Evolutionary conservation across 2,329 filamentous ascomycete genomes (phyloP), one percentile per base, ranked within the genome.

Genomic region (Venturia aucupariae): DNA sequence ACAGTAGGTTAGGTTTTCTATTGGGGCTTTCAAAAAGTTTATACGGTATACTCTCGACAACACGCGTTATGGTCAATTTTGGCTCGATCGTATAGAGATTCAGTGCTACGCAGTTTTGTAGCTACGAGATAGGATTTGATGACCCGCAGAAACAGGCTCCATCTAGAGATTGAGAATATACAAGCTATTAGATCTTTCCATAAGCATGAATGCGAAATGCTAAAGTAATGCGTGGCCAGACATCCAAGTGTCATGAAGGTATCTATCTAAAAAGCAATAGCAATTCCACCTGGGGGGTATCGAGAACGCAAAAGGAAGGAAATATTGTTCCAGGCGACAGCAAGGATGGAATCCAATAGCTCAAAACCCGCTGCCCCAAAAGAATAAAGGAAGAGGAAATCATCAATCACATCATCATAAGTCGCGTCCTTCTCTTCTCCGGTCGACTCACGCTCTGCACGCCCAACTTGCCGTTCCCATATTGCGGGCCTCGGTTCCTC

Each of bases 401-500:
- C 35, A 15, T 39, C 22, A 35, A 59, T 32, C 35, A 63, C 57
- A 66, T 66, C 54, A 66, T 65, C 63, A 60, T 61, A n/a, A 66
- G 35, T 44, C 65, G 24, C 22, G 65, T 66, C 61, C 75, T 77
- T 64, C 80, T 75, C 68, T 79, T 76, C 70, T 81, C 78, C 22
- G 59, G 59, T 48, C 61, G 30, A 30, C 39, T 60, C 13, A 10
- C 6, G 7, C 42, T 13, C 11, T 44, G 22, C 7, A 46, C 61
- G 13, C 46, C 46, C 15, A 46, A 17, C 22, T 3, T 39, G 19
- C n/a, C 24, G 17, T 38, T 32, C 30, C 62, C 62, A 19, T 64
- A 59, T 5, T 19, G 51, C 27, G 15, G 30, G 3, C 38, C 57
- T 4, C 57, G 54, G 11, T 48, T 55, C 2, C 54, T 39, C 22